These are phyloP conservation scores for Arabidopsis lyrata DNA, from an alignment of 441 rosid genomes.

Conservation along the genomic window DNA sequence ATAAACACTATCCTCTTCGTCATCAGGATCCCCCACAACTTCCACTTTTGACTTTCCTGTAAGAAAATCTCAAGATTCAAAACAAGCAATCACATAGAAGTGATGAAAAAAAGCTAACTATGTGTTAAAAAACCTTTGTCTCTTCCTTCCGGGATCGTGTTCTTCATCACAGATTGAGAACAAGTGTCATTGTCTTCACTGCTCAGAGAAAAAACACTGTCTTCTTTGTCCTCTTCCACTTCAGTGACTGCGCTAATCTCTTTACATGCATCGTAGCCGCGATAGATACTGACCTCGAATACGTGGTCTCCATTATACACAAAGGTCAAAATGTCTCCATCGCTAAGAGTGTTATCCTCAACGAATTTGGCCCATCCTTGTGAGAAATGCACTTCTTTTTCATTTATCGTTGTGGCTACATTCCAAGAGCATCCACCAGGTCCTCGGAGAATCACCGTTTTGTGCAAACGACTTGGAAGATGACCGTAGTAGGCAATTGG, in stretches of 20 bases:
- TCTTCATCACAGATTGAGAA: slow-evolving; percentile 2
- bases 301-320: slow-evolving; percentile 26
- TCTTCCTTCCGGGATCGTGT: slow-evolving; percentile 9
- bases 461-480: slow-evolving; percentile 23
- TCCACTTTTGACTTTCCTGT: slow-evolving; percentile 28
- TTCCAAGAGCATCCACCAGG: slow-evolving; percentile 32
- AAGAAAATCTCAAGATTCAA: neutral
- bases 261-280: slow-evolving; percentile 15
- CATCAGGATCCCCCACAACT: slow-evolving; percentile 21
- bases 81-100: slow-evolving; percentile 6
- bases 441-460: slow-evolving; percentile 34
- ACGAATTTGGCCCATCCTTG: slow-evolving; percentile 39
- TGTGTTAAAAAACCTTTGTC: slow-evolving; percentile 26
- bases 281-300: slow-evolving; percentile 40
- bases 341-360: slow-evolving; percentile 25
- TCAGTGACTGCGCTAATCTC: slow-evolving; percentile 12
- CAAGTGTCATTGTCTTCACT: neutral
- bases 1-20: neutral
- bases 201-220: neutral
- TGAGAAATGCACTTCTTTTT: neutral
- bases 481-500: slow-evolving; percentile 30
- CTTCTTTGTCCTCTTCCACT: neutral
- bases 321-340: slow-evolving; percentile 39
- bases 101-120: neutral
- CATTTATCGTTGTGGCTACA: neutral